Evolutionary conservation across 805 yeast species (phyloP).

Genomic region (Deakozyma indianensis): DNA sequence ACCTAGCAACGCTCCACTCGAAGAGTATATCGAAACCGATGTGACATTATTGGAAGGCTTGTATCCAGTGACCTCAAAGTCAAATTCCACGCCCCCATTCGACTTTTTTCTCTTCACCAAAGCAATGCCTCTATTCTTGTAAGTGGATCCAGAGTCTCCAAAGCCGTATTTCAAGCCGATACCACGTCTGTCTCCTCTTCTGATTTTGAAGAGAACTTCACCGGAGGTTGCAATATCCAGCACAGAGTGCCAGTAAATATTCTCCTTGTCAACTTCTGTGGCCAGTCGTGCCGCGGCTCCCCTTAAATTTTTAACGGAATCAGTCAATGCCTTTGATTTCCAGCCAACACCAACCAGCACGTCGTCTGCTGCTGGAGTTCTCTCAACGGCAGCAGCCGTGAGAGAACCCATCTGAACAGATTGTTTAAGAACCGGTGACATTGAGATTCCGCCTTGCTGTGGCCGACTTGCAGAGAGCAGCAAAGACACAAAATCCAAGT

Average conservation of each 20-base stretch:
- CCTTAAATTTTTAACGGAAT: conserved; percentile 37
- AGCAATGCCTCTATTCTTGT: conserved; percentile 63
- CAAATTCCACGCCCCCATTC: not conserved
- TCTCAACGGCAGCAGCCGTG: conserved; percentile 20
- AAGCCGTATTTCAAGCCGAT: conserved; percentile 82
- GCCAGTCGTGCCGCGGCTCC: conserved; percentile 37
- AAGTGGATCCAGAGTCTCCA: conserved; percentile 79
- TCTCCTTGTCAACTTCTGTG: conserved; percentile 46
- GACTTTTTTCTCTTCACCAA: conserved; percentile 34
- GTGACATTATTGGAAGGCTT: not conserved
- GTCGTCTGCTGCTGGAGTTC: conserved; percentile 16
- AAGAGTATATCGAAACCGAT: not conserved
- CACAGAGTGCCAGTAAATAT: conserved; percentile 49
- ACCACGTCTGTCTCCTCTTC: conserved; percentile 39
- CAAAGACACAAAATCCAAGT: conserved; percentile 76
- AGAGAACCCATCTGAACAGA: conserved; percentile 13
- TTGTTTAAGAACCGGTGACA: conserved; percentile 28
- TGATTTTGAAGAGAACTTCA: conserved; percentile 56
- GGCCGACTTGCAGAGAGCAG: conserved; percentile 71
- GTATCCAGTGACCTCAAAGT: not conserved
- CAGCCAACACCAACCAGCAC: conserved; percentile 54
- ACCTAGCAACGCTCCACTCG: not conserved
- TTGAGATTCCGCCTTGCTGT: conserved; percentile 71
- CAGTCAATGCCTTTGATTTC: conserved; percentile 59
- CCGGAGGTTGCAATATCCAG: conserved; percentile 26